Percentiles rank a stretch among this genome's conserved stretches.
phyloP scores from a whole-genome alignment of 306 rosid genomes.

The Chamaecrista fasciculata region DNA sequence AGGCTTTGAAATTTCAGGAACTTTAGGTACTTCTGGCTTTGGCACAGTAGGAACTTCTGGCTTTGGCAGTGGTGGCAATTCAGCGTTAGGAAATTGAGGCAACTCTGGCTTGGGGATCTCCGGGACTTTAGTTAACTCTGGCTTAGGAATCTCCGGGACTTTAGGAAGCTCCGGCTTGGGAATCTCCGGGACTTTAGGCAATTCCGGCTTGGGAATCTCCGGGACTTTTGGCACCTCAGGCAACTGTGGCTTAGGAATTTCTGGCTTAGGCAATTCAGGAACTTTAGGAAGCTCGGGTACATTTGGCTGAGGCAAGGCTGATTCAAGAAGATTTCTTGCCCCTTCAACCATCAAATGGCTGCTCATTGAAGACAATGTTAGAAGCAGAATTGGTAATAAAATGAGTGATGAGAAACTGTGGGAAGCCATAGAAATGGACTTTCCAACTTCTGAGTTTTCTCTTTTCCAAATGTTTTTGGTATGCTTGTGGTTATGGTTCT shows the following conservation, averaged over 20 bases:
- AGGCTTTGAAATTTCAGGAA: not conserved
- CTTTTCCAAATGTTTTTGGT: no score
- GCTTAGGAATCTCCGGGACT: not conserved
- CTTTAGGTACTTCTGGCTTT: conserved; percentile 10
- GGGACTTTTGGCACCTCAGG: no score
- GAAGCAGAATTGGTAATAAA: not conserved
- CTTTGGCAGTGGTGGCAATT: conserved; percentile 20
- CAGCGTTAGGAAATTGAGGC: no score
- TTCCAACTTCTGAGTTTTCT: no score
- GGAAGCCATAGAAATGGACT: conserved; percentile 11
- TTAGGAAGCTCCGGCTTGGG: not conserved
- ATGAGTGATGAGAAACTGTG: not conserved
- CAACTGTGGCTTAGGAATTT: not conserved
- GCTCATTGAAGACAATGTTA: not conserved
- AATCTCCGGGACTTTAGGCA: no score
- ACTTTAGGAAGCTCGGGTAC: conserved; percentile 23
- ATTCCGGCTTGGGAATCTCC: not conserved
- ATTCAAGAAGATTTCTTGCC: not conserved
- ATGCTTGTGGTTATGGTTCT: no score
- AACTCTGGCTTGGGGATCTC: not conserved
- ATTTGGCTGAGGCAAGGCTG: not conserved
- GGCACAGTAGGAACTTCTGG: conserved; percentile 29
- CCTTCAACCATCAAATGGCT: not conserved
- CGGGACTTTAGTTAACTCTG: conserved; percentile 16
- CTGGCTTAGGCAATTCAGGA: no score